A percentile compares a stretch with the other conserved stretches of the same genome.
These are phyloP conservation scores for Dunaliella primolecta DNA, from an alignment of 139 green algal genomes.

Conservation along the genomic window DNA sequence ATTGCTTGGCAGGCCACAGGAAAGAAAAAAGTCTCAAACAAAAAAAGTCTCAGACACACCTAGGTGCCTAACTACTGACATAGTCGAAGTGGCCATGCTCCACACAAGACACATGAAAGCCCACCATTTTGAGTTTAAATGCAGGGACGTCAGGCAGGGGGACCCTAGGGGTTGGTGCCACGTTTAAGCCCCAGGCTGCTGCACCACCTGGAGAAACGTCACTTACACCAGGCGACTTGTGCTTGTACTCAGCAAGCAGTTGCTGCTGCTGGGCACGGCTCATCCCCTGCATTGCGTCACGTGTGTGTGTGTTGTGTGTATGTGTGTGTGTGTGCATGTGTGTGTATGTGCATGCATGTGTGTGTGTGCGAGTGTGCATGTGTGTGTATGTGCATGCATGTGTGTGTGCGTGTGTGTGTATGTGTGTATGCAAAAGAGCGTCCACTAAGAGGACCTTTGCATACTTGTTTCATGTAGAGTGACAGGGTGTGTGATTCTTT, in stretches of 20 bases:
- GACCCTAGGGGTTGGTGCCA: not conserved
- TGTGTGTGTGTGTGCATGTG: not conserved
- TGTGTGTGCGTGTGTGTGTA: not conserved
- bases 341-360: not conserved
- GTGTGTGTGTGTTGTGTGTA: too few relatives aligned
- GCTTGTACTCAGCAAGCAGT: slow-evolving; percentile 3
- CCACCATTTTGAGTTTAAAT: slow-evolving; percentile 17
- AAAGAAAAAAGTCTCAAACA: too few relatives aligned
- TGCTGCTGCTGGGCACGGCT: not conserved
- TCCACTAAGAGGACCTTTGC: too few relatives aligned
- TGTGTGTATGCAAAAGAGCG: not conserved
- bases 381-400: not conserved
- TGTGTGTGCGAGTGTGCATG: not conserved
- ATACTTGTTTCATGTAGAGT: too few relatives aligned
- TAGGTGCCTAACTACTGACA: too few relatives aligned
- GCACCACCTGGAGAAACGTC: not conserved
- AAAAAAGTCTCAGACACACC: too few relatives aligned
- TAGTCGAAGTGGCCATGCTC: too few relatives aligned
- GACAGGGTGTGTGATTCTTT: too few relatives aligned
- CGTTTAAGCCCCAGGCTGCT: not conserved
- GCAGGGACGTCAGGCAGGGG: not conserved
- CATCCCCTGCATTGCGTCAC: slow-evolving; percentile 1
- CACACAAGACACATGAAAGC: too few relatives aligned
- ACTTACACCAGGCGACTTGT: not conserved
- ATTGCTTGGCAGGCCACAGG: too few relatives aligned